Evolutionary conservation across 352 stramenopile species (phyloP).

Genomic region (Phytophthora megakarya): DNA sequence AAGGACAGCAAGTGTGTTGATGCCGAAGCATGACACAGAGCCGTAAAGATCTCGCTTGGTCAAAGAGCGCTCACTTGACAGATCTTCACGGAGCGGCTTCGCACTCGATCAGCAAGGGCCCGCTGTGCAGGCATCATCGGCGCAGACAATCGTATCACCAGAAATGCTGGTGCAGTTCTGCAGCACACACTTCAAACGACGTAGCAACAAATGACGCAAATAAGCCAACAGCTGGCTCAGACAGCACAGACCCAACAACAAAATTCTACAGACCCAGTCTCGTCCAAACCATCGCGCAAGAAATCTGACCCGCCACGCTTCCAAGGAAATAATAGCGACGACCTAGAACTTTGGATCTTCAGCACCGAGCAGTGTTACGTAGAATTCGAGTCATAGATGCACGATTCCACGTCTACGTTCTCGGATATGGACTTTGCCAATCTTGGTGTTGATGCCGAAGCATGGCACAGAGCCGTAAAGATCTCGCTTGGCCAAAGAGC

Average conservation of each 20-base stretch:
- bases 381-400: neutral
- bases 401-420: neutral
- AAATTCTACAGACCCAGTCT: conserved; percentile 13
- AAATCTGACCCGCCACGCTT: too few species aligned
- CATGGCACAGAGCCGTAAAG: conserved; percentile 9
- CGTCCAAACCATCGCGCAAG: neutral
- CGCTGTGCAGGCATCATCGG: too few species aligned
- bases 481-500: conserved; percentile 6
- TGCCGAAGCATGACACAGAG: conserved; percentile 9
- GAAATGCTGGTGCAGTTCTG: conserved; percentile 19
- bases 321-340: too few species aligned
- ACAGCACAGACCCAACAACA: conserved; percentile 9
- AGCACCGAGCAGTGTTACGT: conserved; percentile 19
- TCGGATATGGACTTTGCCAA: conserved; percentile 10
- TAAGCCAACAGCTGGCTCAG: conserved; percentile 14
- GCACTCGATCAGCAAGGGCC: neutral
- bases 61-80: neutral
- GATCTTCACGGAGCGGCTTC: conserved; percentile 14
- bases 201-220: conserved; percentile 13
- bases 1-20: too few species aligned
- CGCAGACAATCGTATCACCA: conserved; percentile 4
- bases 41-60: conserved; percentile 10
- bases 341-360: too few species aligned
- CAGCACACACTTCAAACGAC: conserved; percentile 6
- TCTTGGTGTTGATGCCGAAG: conserved; percentile 14